These are phyloP conservation scores for Ophiocordyceps robertsii DNA, from an alignment of 2,329 filamentous ascomycete species.

Conservation along the genomic window DNA sequence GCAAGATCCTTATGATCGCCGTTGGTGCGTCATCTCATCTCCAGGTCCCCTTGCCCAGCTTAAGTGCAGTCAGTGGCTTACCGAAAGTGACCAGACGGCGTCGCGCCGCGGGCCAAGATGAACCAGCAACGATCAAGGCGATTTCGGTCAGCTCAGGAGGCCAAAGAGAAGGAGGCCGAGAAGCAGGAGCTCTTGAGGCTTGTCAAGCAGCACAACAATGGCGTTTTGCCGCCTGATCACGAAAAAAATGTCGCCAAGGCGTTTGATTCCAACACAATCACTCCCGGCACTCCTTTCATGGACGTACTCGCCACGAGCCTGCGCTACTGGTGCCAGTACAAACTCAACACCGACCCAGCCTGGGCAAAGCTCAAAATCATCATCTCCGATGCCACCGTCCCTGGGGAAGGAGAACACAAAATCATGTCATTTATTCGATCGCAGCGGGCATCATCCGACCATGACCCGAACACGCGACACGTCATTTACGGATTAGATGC, in stretches of 20 bases:
- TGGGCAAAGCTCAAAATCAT: slow-evolving; percentile 97
- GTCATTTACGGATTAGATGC: slow-evolving; percentile 97
- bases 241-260: slow-evolving; percentile 57
- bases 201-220: slow-evolving; percentile 64
- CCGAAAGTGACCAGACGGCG: slow-evolving; percentile 54
- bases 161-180: slow-evolving; percentile 84
- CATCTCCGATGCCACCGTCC: slow-evolving; percentile 95
- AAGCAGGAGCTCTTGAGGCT: slow-evolving; percentile 80
- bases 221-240: slow-evolving; percentile 46
- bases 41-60: background rate
- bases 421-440: slow-evolving; percentile 98
- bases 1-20: slow-evolving; percentile 94
- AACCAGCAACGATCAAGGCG: slow-evolving; percentile 95
- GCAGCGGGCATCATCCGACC: slow-evolving; percentile 76
- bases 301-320: slow-evolving; percentile 81
- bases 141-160: slow-evolving; percentile 88
- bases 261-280: slow-evolving; percentile 81
- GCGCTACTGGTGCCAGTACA: slow-evolving; percentile 95
- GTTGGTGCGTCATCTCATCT: slow-evolving; percentile 50
- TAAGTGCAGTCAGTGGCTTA: background rate
- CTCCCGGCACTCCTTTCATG: slow-evolving; percentile 97
- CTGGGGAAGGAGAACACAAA: slow-evolving; percentile 96
- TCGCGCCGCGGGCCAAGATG: slow-evolving; percentile 97
- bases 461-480: slow-evolving; percentile 93
- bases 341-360: slow-evolving; percentile 88